A percentile compares a stretch with the other conserved stretches of the same genome.
These are phyloP conservation scores for Samsoniella hepiali DNA, from an alignment of 2,329 filamentous ascomycete genomes.

Conservation along the genomic window DNA sequence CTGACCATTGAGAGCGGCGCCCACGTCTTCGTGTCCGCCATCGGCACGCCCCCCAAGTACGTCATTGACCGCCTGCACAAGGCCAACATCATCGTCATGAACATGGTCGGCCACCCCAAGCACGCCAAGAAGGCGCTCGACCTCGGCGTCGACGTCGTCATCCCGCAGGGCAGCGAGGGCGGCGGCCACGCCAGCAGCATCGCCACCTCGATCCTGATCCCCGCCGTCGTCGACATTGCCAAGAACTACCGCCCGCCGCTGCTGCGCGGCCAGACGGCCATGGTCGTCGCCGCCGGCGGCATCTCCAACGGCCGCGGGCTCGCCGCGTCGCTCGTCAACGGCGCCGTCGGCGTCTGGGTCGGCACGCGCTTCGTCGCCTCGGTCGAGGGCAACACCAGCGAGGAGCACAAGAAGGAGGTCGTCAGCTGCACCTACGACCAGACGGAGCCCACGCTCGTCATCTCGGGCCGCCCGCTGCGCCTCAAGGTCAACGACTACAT, in stretches of 20 bases:
- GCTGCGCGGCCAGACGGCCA: conserved; percentile 65
- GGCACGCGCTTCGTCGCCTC: conserved; percentile 88
- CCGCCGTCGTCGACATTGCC: conserved; percentile 82
- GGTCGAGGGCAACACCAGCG: conserved; percentile 74
- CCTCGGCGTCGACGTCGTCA: conserved; percentile 84
- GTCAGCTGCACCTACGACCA: conserved; percentile 75
- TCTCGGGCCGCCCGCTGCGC: conserved; percentile 77
- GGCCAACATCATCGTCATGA: conserved; percentile 84
- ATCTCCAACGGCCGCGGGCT: conserved; percentile 79
- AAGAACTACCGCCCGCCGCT: conserved; percentile 64
- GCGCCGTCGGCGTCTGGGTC: conserved; percentile 87
- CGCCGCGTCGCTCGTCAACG: conserved; percentile 80
- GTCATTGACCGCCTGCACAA: conserved; percentile 75
- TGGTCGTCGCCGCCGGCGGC: conserved; percentile 87
- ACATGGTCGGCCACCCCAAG: conserved; percentile 92
- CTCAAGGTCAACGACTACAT: conserved; percentile 83
- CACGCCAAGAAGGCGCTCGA: conserved; percentile 87
- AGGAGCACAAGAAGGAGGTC: conserved; percentile 80
- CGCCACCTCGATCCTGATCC: conserved; percentile 80
- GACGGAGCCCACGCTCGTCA: conserved; percentile 76
- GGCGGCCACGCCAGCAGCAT: conserved; percentile 91
- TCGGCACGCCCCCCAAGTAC: conserved; percentile 74
- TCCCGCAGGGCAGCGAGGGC: conserved; percentile 88
- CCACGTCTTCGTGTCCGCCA: conserved; percentile 79
- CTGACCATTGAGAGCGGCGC: conserved; percentile 84